Base-by-base conservation (phyloP, 1,284 basidiomycete species). In the Ceratobasidium sp. region DNA sequence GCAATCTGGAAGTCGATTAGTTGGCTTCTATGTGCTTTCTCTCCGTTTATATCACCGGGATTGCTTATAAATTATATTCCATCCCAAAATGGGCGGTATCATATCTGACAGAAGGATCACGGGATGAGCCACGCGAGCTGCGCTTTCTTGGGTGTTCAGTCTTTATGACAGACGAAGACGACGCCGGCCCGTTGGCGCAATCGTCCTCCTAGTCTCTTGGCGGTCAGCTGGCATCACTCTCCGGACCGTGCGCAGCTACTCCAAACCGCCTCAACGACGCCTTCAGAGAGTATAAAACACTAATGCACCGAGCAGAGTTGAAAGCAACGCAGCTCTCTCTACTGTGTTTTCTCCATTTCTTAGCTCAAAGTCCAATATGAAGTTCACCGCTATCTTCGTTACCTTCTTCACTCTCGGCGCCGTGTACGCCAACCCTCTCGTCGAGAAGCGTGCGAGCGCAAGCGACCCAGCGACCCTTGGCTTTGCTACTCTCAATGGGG, bases 371-470 rank as follows among this genome's bases (percentile, higher is more conserved):
- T 41, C 36, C 57, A 63, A 24, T 44, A 63, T 63, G 60, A 63
- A 63, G 60, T 48, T 63, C 60, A 24, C 36, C 22, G 27, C 60
- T 27, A 44, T 31, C 44, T n/a, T 48, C 19, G 44, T 44, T 47
- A 14, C 47, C 15, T 36, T 27, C 27, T 31, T 48, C 41, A 15
- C 36, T 29, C 45, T 63, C 44, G 60, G 60, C 27, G 44, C 44
- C 29, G 60, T 48, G 41, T 63, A 31, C 17, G 60, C 60, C 22
- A 63, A 24, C 41, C 44, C 60, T 9, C 17, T 63, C 45, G 60
- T 63, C 24, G 60, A 63, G 22, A 63, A 63, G n/a, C 60, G 60
- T 31, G 60, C 60, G 15, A 22, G 41, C 31, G 47, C 60, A 9
- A 47, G 45, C 44, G 60, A 63, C 41, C 45, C 45, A 44, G 57